These are phyloP conservation scores for Alternaria sp. DNA, from an alignment of 2,329 filamentous ascomycete genomes.

Conservation along the genomic window DNA sequence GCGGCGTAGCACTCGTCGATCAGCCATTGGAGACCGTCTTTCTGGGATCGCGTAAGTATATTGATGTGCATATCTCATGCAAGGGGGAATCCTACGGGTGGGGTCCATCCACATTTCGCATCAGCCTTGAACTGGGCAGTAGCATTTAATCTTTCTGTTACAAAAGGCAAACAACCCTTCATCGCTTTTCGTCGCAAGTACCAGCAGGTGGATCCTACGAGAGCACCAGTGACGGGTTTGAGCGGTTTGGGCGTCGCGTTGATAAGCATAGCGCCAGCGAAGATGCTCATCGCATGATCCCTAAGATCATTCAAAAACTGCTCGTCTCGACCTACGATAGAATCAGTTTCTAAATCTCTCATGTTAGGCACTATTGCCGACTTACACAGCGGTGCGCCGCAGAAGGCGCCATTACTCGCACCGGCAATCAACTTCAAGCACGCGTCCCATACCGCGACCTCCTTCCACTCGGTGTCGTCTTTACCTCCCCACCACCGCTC, in stretches of 20 bases:
- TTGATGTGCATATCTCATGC: not conserved
- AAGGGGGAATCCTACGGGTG: conserved; percentile 12
- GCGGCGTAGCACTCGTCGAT: conserved; percentile 23
- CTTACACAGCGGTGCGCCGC: conserved; percentile 26
- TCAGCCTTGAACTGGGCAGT: conserved; percentile 22
- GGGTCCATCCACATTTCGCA: conserved; percentile 19
- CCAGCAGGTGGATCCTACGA: conserved; percentile 19
- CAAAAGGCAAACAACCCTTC: conserved; percentile 22
- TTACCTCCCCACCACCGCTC: conserved; percentile 20
- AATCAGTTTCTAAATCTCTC: not conserved
- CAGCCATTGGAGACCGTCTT: conserved; percentile 28
- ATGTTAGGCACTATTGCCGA: not conserved
- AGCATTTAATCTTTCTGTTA: conserved; percentile 23
- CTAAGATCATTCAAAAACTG: conserved; percentile 18
- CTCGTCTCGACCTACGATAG: conserved; percentile 18
- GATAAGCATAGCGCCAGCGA: conserved; percentile 24
- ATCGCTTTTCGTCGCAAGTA: conserved; percentile 19
- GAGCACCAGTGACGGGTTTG: conserved; percentile 19
- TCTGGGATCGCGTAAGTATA: conserved; percentile 12
- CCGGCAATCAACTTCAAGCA: conserved; percentile 23
- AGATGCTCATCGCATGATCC: conserved; percentile 25
- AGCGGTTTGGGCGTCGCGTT: conserved; percentile 21
- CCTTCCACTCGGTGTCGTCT: conserved; percentile 21
- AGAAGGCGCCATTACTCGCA: conserved; percentile 26
- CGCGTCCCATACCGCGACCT: conserved; percentile 24